Conservation (phyloP, 2,329 filamentous ascomycete genomes). For the Trichoderma simmonsii region DNA sequence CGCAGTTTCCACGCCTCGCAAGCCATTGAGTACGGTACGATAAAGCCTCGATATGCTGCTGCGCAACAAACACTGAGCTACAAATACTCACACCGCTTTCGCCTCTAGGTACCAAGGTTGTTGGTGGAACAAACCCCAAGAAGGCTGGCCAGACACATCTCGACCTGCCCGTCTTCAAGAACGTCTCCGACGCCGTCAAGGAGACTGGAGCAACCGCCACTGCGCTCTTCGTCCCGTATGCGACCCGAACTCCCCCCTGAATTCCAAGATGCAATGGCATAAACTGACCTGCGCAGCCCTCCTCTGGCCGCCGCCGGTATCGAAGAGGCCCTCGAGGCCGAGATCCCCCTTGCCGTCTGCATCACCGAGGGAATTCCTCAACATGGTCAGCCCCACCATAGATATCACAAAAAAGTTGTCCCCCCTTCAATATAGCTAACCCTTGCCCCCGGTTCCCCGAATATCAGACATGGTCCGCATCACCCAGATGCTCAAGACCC, state of each 20-base stretch:
- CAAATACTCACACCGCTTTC: constrained; percentile 25
- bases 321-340: constrained; percentile 90
- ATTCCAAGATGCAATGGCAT: not conserved
- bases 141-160: constrained; percentile 92
- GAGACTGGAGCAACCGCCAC: constrained; percentile 87
- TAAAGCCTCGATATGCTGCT: constrained; percentile 20
- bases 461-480: constrained; percentile 95
- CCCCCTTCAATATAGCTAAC: constrained; percentile 1
- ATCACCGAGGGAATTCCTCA: constrained; percentile 98
- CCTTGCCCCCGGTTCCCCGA: not conserved
- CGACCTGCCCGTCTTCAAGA: constrained; percentile 88
- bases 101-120: constrained; percentile 80
- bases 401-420: not conserved
- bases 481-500: constrained; percentile 95
- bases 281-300: constrained; percentile 54
- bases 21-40: constrained; percentile 94
- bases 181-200: constrained; percentile 83
- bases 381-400: constrained; percentile 61
- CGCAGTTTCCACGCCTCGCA: constrained; percentile 92
- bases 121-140: constrained; percentile 98
- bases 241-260: not conserved
- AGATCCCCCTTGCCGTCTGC: constrained; percentile 92
- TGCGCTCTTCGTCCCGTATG: constrained; percentile 93
- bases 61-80: constrained; percentile 13
- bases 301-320: constrained; percentile 91